Evolutionary conservation across 2,329 filamentous ascomycete genomes (phyloP).

Genomic region (Trichoderma sp.): DNA sequence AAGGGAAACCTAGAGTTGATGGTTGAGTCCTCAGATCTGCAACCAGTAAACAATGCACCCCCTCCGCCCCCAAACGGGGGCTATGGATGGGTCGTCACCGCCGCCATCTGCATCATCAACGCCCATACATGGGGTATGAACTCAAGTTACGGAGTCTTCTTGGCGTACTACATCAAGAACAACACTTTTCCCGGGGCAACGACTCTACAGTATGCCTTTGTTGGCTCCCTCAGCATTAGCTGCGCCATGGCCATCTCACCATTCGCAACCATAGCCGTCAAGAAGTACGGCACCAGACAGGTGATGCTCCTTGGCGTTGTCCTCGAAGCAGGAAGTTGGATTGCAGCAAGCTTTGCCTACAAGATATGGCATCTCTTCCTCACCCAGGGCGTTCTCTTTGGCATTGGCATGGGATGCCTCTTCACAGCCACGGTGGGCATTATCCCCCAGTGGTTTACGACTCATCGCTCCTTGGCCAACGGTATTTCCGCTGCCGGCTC

Average conservation of each 20-base stretch:
- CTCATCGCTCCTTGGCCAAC: conserved; percentile 67
- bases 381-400: conserved; percentile 73
- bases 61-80: conserved; percentile 58
- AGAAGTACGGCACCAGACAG: conserved; percentile 62
- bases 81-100: conserved; percentile 52
- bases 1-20: neutral
- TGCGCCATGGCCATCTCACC: conserved; percentile 67
- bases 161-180: conserved; percentile 58
- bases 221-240: conserved; percentile 53
- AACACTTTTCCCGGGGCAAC: conserved; percentile 64
- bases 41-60: conserved; percentile 17
- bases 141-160: conserved; percentile 50
- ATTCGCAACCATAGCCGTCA: conserved; percentile 61
- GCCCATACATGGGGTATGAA: conserved; percentile 77
- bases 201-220: conserved; percentile 70
- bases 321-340: conserved; percentile 64
- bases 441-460: conserved; percentile 73
- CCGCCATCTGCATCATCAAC: conserved; percentile 54
- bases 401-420: conserved; percentile 74
- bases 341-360: conserved; percentile 68
- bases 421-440: conserved; percentile 71
- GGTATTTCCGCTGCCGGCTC: conserved; percentile 68
- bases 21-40: neutral
- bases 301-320: conserved; percentile 66
- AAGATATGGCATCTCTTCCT: conserved; percentile 76